Conservation (phyloP, 2,329 filamentous ascomycete genomes). For the Gyromitra esculenta region DNA sequence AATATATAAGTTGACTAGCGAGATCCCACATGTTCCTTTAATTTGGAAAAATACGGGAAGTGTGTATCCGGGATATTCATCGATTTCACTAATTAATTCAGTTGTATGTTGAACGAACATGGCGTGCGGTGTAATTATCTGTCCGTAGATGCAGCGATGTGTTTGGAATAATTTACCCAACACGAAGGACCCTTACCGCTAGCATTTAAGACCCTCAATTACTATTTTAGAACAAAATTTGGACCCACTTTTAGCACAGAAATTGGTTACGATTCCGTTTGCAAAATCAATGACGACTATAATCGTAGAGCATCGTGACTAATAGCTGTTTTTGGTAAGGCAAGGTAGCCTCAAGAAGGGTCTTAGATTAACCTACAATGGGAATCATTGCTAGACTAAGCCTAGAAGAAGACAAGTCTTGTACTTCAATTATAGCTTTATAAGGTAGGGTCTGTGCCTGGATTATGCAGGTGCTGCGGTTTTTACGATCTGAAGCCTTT, state of each 20-base stretch:
- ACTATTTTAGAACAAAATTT: background rate
- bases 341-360: background rate
- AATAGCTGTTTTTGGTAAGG: background rate
- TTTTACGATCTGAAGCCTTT: slow-evolving; percentile 30
- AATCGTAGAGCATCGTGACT: slow-evolving; percentile 8
- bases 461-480: slow-evolving; percentile 2
- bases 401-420: background rate
- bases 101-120: background rate
- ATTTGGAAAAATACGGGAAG: background rate
- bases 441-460: background rate
- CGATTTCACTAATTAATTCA: background rate
- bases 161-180: background rate
- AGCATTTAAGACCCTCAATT: slow-evolving; percentile 7
- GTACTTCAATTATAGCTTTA: background rate
- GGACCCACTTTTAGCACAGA: background rate
- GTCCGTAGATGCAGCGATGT: background rate
- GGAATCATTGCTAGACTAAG: background rate
- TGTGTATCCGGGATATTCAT: background rate
- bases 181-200: background rate
- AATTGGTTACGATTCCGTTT: slow-evolving; percentile 27
- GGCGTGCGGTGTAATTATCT: background rate
- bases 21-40: background rate
- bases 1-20: background rate
- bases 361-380: background rate
- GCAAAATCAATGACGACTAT: slow-evolving; percentile 22